Evolutionary conservation across 495 filamentous ascomycete genomes (phyloP).

Genomic region (Zalerion maritima): DNA sequence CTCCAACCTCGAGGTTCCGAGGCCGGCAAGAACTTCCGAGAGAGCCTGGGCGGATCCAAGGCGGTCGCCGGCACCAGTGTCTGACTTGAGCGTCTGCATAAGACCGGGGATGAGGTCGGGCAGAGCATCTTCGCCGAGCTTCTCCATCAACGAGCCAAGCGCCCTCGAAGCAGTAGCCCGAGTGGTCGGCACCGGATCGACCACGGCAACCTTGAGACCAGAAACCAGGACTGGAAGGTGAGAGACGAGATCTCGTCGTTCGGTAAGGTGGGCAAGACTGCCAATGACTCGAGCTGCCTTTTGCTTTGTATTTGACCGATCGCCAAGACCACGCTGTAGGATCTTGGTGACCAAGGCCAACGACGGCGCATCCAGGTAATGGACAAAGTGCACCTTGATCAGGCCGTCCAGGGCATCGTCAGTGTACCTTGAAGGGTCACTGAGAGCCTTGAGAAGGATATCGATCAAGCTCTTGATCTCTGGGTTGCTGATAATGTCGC

Average conservation of each 20-base stretch:
- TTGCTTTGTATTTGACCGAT: conserved; percentile 84
- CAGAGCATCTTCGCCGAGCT: conserved; percentile 90
- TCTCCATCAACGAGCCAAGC: conserved; percentile 86
- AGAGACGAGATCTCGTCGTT: conserved; percentile 80
- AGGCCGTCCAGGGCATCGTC: conserved; percentile 86
- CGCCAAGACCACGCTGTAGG: conserved; percentile 77
- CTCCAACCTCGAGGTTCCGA: conserved; percentile 83
- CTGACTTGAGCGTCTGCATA: conserved; percentile 93
- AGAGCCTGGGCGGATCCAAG: conserved; percentile 94
- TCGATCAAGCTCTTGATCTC: conserved; percentile 84
- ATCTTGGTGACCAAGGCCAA: conserved; percentile 89
- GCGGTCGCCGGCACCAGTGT: conserved; percentile 88
- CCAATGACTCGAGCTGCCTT: conserved; percentile 96
- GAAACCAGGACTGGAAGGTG: conserved; percentile 89
- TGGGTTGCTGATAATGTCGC: conserved; percentile 94
- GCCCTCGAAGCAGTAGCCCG: conserved; percentile 93
- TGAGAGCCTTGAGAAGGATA: conserved; percentile 87
- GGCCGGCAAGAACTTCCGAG: conserved; percentile 86
- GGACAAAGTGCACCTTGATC: conserved; percentile 90
- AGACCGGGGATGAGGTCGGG: conserved; percentile 95
- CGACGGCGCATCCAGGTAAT: conserved; percentile 92
- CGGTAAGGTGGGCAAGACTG: conserved; percentile 89
- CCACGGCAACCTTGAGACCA: conserved; percentile 73
- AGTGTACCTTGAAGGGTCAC: conserved; percentile 93
- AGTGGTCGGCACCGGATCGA: conserved; percentile 94